Evolutionary conservation across 345 rosid species (phyloP).

Genomic region (Rubroshorea leprosula): DNA sequence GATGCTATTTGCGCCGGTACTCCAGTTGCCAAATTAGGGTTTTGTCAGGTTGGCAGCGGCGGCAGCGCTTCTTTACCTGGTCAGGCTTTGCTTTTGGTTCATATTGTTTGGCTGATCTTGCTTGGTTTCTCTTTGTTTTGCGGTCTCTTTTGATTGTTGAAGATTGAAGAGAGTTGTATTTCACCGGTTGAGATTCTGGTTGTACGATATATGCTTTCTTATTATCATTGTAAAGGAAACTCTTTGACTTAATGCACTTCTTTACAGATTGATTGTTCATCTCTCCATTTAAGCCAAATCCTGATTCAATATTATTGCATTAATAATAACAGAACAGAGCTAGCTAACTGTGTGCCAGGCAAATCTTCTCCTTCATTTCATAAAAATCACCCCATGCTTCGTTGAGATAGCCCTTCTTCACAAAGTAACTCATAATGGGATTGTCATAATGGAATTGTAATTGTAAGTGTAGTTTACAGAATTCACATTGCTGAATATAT

Average conservation of each 20-base stretch:
- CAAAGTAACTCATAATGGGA: conserved; percentile 84
- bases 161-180: neutral
- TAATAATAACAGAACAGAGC: conserved; percentile 59
- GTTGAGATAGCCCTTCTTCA: conserved; percentile 69
- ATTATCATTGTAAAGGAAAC: conserved; percentile 9
- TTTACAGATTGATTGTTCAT: too few species aligned
- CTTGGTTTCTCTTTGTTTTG: conserved; percentile 82
- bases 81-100: conserved; percentile 83
- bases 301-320: too few species aligned
- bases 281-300: too few species aligned
- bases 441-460: too few species aligned
- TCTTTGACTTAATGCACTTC: neutral
- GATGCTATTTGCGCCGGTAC: conserved; percentile 72
- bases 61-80: conserved; percentile 75
- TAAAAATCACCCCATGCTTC: conserved; percentile 63
- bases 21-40: conserved; percentile 58
- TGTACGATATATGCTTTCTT: neutral
- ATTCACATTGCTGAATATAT: conserved; percentile 58
- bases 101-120: conserved; percentile 83
- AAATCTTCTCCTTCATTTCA: conserved; percentile 66
- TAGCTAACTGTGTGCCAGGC: conserved; percentile 66
- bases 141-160: conserved; percentile 50
- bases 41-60: conserved; percentile 70
- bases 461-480: conserved; percentile 72
- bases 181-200: neutral